A percentile compares a stretch with the other conserved stretches of the same genome.
Conservation (phyloP, 192 early-diverging fungal species). For the Coemansia sp. region DNA sequence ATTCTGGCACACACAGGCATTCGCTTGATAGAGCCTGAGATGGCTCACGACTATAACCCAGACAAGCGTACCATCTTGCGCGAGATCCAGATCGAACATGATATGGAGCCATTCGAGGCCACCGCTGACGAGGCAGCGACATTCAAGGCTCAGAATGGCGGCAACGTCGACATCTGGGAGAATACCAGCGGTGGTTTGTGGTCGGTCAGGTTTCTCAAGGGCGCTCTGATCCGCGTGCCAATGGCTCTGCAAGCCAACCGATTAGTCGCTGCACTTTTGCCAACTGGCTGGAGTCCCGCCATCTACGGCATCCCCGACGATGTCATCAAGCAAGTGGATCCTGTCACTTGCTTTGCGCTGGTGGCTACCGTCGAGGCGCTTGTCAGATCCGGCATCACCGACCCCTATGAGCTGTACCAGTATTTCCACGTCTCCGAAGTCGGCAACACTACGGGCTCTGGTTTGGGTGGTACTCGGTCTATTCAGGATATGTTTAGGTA, state of each 20-base stretch:
- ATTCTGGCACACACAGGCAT: constrained; percentile 76
- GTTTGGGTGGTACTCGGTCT: constrained; percentile 83
- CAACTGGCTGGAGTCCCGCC: constrained; percentile 91
- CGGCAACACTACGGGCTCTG: constrained; percentile 87
- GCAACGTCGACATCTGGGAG: constrained; percentile 65
- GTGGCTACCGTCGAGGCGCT: constrained; percentile 93
- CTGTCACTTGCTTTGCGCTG: constrained; percentile 81
- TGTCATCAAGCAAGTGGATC: constrained; percentile 87
- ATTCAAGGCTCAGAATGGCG: constrained; percentile 81
- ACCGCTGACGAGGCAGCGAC: constrained; percentile 85
- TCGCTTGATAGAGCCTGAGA: constrained; percentile 74
- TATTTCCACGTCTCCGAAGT: constrained; percentile 95
- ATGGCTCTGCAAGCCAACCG: constrained; percentile 86
- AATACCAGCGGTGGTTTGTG: constrained; percentile 63
- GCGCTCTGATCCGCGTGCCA: constrained; percentile 84
- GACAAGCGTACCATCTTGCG: constrained; percentile 80
- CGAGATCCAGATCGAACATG: constrained; percentile 84
- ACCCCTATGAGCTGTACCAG: constrained; percentile 96
- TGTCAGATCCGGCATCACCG: constrained; percentile 86
- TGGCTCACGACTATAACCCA: constrained; percentile 85
- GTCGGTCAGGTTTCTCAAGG: constrained; percentile 82
- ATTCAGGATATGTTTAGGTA: constrained; percentile 64
- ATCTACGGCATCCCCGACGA: constrained; percentile 88
- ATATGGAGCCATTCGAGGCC: constrained; percentile 84
- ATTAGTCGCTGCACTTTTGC: constrained; percentile 84